These are phyloP conservation scores for Pseudophaeomoniella oleicola DNA, from an alignment of 2,329 filamentous ascomycete species.

Conservation along the genomic window DNA sequence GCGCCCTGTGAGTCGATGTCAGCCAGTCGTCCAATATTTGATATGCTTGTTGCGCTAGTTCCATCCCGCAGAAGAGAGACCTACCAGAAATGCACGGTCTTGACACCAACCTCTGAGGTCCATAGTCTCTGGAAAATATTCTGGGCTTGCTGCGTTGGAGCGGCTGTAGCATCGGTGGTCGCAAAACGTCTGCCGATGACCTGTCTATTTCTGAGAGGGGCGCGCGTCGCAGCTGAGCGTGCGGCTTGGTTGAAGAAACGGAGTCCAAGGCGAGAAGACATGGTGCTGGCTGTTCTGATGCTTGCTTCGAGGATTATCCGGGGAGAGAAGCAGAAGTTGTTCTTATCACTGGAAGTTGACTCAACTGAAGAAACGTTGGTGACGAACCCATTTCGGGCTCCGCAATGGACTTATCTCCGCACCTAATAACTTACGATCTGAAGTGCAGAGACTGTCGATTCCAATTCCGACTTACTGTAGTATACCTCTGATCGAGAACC, in stretches of 20 bases:
- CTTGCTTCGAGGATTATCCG: background rate
- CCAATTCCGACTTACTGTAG: background rate
- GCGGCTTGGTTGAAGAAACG: slow-evolving; percentile 41
- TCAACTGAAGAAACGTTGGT: too few species aligned
- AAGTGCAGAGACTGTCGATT: background rate
- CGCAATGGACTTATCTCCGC: too few species aligned
- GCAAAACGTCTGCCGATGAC: slow-evolving; percentile 50
- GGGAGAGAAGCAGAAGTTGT: too few species aligned
- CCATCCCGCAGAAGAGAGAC: slow-evolving; percentile 17
- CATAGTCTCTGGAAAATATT: slow-evolving; percentile 60
- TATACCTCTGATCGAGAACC: too few species aligned
- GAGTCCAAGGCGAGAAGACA: slow-evolving; percentile 43
- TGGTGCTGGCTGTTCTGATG: slow-evolving; percentile 17
- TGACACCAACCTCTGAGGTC: slow-evolving; percentile 66
- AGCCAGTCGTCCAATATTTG: background rate
- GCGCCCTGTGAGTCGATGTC: slow-evolving; percentile 63
- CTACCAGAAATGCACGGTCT: slow-evolving; percentile 98
- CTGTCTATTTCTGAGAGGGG: slow-evolving; percentile 33
- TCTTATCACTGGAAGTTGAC: too few species aligned
- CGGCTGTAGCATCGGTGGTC: slow-evolving; percentile 44
- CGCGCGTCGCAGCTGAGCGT: slow-evolving; percentile 34
- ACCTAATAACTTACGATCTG: background rate
- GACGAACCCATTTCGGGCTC: background rate
- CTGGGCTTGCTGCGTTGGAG: slow-evolving; percentile 25
- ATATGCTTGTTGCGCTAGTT: too few species aligned